Percentiles rank a stretch among this genome's conserved stretches.
These are phyloP conservation scores for Suillus spraguei DNA, from an alignment of 768 basidiomycete species.

Conservation along the genomic window DNA sequence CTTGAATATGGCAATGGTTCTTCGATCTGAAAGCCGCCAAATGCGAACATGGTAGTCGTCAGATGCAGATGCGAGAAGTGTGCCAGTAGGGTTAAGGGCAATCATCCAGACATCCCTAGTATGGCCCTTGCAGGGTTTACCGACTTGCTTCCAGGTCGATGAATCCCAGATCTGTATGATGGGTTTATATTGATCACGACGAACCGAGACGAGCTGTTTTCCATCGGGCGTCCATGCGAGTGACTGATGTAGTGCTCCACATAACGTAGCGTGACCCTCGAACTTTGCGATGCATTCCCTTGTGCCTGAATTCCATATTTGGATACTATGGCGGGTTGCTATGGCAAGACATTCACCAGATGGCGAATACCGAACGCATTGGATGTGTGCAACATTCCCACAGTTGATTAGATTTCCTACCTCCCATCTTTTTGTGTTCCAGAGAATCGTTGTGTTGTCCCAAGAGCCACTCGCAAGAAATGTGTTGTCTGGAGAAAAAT, in stretches of 20 bases:
- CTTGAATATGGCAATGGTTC: background rate
- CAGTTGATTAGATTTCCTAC: background rate
- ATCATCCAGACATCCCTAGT: accelerated
- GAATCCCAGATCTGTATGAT: background rate
- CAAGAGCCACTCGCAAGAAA: background rate
- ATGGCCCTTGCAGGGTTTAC: background rate
- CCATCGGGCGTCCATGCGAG: background rate
- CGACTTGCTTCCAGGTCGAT: background rate
- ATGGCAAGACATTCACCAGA: background rate
- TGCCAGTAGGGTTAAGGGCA: background rate
- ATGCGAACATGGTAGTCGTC: background rate
- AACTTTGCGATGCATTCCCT: background rate
- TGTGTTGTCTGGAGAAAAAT: background rate
- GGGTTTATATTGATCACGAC: background rate
- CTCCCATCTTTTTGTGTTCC: background rate
- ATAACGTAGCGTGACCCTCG: background rate
- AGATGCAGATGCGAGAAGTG: background rate
- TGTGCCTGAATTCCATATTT: background rate
- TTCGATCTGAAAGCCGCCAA: background rate
- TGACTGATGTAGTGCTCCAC: too few relatives aligned
- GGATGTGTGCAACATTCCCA: too few relatives aligned
- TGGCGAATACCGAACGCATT: too few relatives aligned
- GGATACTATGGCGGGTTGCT: background rate
- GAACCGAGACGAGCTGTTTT: background rate
- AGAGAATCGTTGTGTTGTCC: background rate